A percentile compares a stretch with the other conserved stretches of the same genome.
phyloP scores from a whole-genome alignment of 23 red algal genomes.

The Gracilariopsis chorda region DNA sequence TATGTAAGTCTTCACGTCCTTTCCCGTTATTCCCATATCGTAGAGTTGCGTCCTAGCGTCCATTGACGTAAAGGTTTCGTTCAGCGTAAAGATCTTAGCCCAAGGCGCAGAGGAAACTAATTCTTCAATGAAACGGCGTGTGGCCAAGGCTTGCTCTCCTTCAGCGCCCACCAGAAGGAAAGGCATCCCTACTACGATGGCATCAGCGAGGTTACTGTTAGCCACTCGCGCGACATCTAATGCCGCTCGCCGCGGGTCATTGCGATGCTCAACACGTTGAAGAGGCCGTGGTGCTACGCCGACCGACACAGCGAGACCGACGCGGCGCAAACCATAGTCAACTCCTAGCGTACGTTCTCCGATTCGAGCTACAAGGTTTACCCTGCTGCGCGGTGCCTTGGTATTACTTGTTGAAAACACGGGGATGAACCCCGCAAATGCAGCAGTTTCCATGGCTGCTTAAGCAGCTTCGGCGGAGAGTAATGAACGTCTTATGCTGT shows the following conservation, averaged over 20 bases:
- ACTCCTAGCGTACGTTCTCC: slow-evolving; percentile 49
- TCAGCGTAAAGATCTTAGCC: slow-evolving; percentile 41
- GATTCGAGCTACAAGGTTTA: background rate
- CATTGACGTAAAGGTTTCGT: slow-evolving; percentile 43
- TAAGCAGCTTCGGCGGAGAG: no score
- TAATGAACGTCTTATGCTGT: no score
- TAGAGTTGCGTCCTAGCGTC: slow-evolving; percentile 13
- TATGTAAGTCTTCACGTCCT: background rate
- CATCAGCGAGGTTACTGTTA: background rate
- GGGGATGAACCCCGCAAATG: no score
- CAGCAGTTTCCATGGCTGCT: no score
- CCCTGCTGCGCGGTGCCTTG: no score
- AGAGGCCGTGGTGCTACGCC: slow-evolving; percentile 52
- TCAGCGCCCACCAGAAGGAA: slow-evolving; percentile 22
- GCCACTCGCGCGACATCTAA: slow-evolving; percentile 8
- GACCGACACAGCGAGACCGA: slow-evolving; percentile 45
- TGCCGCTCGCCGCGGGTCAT: slow-evolving; percentile 13
- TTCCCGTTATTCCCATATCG: background rate
- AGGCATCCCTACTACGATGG: slow-evolving; percentile 57
- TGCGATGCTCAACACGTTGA: slow-evolving; percentile 19
- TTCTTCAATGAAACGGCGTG: slow-evolving; percentile 34
- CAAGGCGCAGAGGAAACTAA: slow-evolving; percentile 22
- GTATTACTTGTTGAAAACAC: no score
- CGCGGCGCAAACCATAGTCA: slow-evolving; percentile 67
- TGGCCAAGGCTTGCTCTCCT: slow-evolving; percentile 11